These are phyloP conservation scores for Pyrus pyrifolia DNA, from an alignment of 306 rosid genomes.

Conservation along the genomic window DNA sequence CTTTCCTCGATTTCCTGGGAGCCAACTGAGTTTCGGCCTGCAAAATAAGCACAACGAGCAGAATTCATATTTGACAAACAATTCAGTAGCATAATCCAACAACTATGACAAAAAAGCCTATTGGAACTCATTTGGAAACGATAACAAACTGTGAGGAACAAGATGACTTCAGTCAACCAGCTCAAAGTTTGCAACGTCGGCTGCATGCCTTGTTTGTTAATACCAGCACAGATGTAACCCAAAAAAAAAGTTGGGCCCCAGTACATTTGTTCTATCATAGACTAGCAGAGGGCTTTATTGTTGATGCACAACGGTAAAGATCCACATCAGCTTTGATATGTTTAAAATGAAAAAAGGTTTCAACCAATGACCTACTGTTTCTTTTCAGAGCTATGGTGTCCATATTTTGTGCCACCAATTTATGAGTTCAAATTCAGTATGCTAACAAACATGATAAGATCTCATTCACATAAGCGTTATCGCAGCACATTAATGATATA, in stretches of 20 bases:
- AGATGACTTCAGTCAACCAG: not conserved
- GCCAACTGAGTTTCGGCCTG: conserved; percentile 78
- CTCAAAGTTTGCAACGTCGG: not conserved
- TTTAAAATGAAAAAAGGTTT: not conserved
- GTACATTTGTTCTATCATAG: too few relatives aligned
- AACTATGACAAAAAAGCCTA: not conserved
- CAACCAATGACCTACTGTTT: not conserved
- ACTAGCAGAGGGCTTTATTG: not conserved
- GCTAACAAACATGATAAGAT: not conserved
- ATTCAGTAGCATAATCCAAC: not conserved
- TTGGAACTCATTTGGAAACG: not conserved
- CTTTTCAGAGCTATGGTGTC: not conserved
- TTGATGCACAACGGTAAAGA: not conserved
- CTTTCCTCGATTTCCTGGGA: conserved; percentile 58
- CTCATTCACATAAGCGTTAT: not conserved
- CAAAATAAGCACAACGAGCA: conserved; percentile 4
- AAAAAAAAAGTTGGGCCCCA: not conserved
- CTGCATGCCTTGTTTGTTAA: not conserved
- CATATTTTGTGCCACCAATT: not conserved
- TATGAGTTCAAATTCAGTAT: not conserved
- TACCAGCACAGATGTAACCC: not conserved
- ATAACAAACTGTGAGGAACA: not conserved
- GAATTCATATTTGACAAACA: not conserved
- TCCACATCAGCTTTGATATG: not conserved
- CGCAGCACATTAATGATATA: not conserved